phyloP scores from a whole-genome alignment of 345 rosid species.

The Populus simonii region DNA sequence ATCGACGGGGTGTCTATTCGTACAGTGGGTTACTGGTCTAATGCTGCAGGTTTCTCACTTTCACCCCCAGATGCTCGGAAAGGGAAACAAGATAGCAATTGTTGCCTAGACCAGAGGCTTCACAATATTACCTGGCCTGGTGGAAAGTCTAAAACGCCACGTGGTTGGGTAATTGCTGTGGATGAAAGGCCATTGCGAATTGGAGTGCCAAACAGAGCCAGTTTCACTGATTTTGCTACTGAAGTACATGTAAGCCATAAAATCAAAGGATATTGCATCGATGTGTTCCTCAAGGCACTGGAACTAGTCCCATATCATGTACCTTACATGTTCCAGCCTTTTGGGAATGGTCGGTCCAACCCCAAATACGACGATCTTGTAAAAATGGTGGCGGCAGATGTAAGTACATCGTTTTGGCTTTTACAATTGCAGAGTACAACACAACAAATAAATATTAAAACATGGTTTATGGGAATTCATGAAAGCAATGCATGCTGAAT shows the following conservation, averaged over 20 bases:
- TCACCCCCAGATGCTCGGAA: conserved; percentile 40
- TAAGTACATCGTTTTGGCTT: conserved; percentile 38
- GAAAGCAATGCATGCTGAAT: not conserved
- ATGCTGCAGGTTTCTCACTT: conserved; percentile 47
- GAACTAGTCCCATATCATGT: conserved; percentile 66
- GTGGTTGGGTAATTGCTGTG: conserved; percentile 80
- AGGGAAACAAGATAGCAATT: conserved; percentile 21
- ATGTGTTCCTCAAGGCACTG: conserved; percentile 65
- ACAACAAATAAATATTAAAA: not conserved
- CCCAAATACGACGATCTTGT: conserved; percentile 54
- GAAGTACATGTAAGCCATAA: conserved; percentile 42
- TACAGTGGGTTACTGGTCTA: conserved; percentile 74
- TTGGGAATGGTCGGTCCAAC: conserved; percentile 68
- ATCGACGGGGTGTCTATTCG: conserved; percentile 36
- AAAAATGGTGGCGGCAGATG: conserved; percentile 52
- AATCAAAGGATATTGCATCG: conserved; percentile 69
- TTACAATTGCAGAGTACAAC: not conserved
- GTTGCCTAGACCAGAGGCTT: conserved; percentile 48
- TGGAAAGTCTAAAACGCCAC: conserved; percentile 59
- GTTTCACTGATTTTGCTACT: conserved; percentile 71
- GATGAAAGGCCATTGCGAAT: conserved; percentile 62
- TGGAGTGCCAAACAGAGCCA: conserved; percentile 73
- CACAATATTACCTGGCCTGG: conserved; percentile 72
- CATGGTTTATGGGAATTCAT: not conserved
- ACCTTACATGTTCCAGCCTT: conserved; percentile 58